A percentile compares a stretch with the other conserved stretches of the same genome.
These are phyloP conservation scores for Gossypium mustelinum DNA, from an alignment of 345 rosid genomes.

Conservation along the genomic window DNA sequence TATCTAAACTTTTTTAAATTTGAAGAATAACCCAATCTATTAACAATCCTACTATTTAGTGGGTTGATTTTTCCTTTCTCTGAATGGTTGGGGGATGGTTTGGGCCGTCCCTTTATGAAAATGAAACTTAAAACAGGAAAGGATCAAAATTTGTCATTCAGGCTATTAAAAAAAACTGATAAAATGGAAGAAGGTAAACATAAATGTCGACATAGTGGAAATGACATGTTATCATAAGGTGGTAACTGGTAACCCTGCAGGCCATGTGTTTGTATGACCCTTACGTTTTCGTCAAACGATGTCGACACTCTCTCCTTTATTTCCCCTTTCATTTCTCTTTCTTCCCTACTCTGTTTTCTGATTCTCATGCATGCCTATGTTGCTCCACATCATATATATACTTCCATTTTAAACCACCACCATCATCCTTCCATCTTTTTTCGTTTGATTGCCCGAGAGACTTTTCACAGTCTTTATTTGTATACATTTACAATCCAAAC, in stretches of 20 bases:
- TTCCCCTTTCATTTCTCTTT: background rate
- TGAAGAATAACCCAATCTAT: too few relatives aligned
- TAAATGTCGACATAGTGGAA: slow-evolving; percentile 6
- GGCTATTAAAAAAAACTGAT: too few relatives aligned
- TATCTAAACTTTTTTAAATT: too few relatives aligned
- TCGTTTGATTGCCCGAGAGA: background rate
- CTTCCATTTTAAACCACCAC: background rate
- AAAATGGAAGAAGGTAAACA: background rate
- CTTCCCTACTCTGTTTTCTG: background rate
- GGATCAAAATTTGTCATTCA: background rate
- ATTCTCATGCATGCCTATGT: background rate
- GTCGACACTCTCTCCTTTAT: slow-evolving; percentile 16
- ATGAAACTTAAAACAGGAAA: too few relatives aligned
- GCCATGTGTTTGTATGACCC: background rate
- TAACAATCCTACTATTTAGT: too few relatives aligned
- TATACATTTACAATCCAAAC: background rate
- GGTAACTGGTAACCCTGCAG: background rate
- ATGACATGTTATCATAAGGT: background rate
- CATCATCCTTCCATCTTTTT: background rate
- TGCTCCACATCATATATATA: background rate
- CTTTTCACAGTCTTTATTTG: background rate
- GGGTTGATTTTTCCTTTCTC: too few relatives aligned
- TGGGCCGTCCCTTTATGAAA: too few relatives aligned
- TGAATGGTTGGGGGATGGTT: too few relatives aligned
- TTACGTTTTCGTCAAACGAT: background rate